phyloP scores from a whole-genome alignment of 805 yeast species.

The Brettanomyces anomalus region DNA sequence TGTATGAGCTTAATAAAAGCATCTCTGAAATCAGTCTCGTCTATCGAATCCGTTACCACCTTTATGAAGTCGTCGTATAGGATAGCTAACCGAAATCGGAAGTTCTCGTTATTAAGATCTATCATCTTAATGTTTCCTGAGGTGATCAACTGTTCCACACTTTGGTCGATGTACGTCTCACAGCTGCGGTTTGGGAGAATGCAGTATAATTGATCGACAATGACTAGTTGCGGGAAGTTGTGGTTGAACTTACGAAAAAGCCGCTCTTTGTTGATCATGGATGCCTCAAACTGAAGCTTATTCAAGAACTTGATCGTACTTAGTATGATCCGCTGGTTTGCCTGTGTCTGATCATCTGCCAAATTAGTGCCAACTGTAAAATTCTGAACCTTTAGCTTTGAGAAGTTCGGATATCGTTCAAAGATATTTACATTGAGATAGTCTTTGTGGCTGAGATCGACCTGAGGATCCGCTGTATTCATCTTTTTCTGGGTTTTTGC shows the following conservation, averaged over 20 bases:
- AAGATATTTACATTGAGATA: constrained; percentile 13
- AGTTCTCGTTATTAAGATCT: constrained; percentile 9
- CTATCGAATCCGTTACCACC: constrained; percentile 4
- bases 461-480: neutral
- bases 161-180: constrained; percentile 44
- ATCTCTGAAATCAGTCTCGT: constrained; percentile 4
- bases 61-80: constrained; percentile 14
- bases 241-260: constrained; percentile 11
- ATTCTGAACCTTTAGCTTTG: constrained; percentile 5
- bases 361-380: constrained; percentile 7
- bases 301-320: constrained; percentile 13
- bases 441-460: neutral
- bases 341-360: constrained; percentile 6
- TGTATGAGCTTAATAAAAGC: constrained; percentile 11
- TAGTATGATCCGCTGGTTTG: constrained; percentile 9
- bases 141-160: constrained; percentile 29
- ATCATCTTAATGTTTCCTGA: constrained; percentile 28
- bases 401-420: constrained; percentile 6
- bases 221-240: constrained; percentile 30
- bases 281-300: constrained; percentile 10
- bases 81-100: constrained; percentile 17
- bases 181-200: constrained; percentile 27
- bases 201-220: constrained; percentile 41
- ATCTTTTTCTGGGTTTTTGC: constrained; percentile 1
- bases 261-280: constrained; percentile 14